Evolutionary conservation across 1,284 basidiomycete genomes (phyloP).

Genomic region (Agaricales sp.): DNA sequence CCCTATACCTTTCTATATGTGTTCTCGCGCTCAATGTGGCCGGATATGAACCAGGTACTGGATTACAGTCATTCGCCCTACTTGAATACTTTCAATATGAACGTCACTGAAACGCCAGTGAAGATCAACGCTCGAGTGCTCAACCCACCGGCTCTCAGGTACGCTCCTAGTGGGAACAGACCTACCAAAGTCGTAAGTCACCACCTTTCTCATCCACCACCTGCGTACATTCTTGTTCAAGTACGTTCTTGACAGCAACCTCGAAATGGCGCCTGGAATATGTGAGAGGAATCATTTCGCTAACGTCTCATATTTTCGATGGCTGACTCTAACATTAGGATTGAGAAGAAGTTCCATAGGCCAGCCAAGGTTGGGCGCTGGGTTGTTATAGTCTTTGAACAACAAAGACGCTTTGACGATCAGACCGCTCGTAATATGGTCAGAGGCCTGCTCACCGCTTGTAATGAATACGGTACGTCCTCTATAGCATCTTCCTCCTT

Average conservation of each 20-base stretch:
- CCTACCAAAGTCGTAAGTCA: slow-evolving; percentile 32
- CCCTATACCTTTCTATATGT: neutral
- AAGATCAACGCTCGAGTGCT: slow-evolving; percentile 50
- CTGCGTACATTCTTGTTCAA: neutral
- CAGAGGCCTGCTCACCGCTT: slow-evolving; percentile 32
- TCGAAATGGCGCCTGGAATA: slow-evolving; percentile 61
- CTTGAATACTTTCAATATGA: slow-evolving; percentile 56
- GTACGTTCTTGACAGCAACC: too few species aligned
- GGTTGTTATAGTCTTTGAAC: slow-evolving; percentile 57
- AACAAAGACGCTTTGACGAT: slow-evolving; percentile 37
- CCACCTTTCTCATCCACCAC: neutral
- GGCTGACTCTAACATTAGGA: slow-evolving; percentile 22
- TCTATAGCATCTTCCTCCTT: neutral
- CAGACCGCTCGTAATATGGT: slow-evolving; percentile 38
- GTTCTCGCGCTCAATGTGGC: too few species aligned
- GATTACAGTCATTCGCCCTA: slow-evolving; percentile 67
- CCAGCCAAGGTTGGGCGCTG: slow-evolving; percentile 42
- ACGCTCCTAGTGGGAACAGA: slow-evolving; percentile 41
- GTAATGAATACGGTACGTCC: slow-evolving; percentile 44
- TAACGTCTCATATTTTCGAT: slow-evolving; percentile 1
- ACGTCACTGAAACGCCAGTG: slow-evolving; percentile 40
- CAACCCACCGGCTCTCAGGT: slow-evolving; percentile 48
- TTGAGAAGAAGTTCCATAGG: slow-evolving; percentile 45
- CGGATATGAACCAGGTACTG: slow-evolving; percentile 35
- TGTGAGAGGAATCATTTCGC: slow-evolving; percentile 25